Evolutionary conservation across 2,329 filamentous ascomycete species (phyloP).

Genomic region (Ophiostoma sp.): DNA sequence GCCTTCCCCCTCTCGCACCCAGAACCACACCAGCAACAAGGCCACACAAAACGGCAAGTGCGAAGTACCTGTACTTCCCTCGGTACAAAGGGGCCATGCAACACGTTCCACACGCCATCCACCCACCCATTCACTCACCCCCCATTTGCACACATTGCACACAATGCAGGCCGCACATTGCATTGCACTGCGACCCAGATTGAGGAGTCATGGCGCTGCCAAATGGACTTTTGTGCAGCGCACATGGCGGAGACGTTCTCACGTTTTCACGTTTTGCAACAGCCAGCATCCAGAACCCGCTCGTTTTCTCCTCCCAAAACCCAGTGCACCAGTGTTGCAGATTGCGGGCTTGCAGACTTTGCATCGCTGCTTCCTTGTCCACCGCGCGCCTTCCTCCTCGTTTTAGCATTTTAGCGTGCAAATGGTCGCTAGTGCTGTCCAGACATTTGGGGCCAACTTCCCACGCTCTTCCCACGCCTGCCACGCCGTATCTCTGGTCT

Average conservation of each 20-base stretch:
- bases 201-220: slow-evolving; percentile 13
- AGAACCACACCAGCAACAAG: background rate
- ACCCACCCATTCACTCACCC: background rate
- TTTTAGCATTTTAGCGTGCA: slow-evolving; percentile 4
- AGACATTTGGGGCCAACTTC: slow-evolving; percentile 8
- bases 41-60: background rate
- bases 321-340: background rate
- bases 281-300: background rate
- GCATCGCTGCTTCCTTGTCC: background rate
- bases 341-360: background rate
- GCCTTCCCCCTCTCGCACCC: background rate
- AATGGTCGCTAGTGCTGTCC: background rate
- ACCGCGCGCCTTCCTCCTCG: slow-evolving; percentile 3
- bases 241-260: background rate
- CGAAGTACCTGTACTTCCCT: slow-evolving; percentile 5
- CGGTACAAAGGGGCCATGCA: slow-evolving; percentile 16
- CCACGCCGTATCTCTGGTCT: background rate
- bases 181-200: background rate
- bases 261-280: background rate
- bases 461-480: background rate
- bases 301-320: too few species aligned
- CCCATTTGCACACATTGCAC: background rate
- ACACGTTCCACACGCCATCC: slow-evolving; percentile 17
- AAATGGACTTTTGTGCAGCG: background rate
- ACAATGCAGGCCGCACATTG: background rate